Base-by-base conservation (phyloP, 129 eudicot species). In the Centella asiatica region DNA sequence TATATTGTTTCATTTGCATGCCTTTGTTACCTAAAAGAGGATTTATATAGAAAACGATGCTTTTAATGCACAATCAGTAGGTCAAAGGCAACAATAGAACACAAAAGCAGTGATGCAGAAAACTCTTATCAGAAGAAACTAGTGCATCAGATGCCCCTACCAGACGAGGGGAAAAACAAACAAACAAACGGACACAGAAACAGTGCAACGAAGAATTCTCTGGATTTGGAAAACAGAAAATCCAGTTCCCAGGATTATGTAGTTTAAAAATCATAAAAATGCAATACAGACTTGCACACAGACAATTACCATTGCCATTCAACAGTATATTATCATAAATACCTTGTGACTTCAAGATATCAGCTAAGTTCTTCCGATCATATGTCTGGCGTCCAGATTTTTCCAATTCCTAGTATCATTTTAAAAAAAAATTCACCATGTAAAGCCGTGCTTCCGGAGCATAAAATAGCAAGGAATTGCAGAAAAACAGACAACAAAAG, bases 261-360 rank as follows among this genome's bases (percentile, higher is more conserved):
- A 50, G 6, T 18, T 40, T 3, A 4, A 64, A 18, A 17, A 48
- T 29, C 23, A 64, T 37, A 18, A 28, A 9, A 8, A 56, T 13
- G 26, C 8, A 26, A 25, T n/a, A 2, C n/a, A 9, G 29, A 22
- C 36, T 13, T 23, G 37, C 19, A 15, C 9, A 36, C 63, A 20
- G 20, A 57, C 23, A 11, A 19, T 2, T 20, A 46, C 23, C 51
- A 24, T 27, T 1, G n/a, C n/a, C 47, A 42, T 42, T 42, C 47
- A 15, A 42, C 20, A 44, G 31, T 44, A 25, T 28, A 23, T 25
- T 27, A 40, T 20, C 17, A 62, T 33, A 17, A 13, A 49, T 80
- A 89, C 97, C 97, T 82, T 80, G 81, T 23, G 73, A 64, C 71
- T 89, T 89, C 64, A 89, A 83, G 63, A 87, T 77, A 66, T 85